Evolutionary conservation across 345 rosid genomes (phyloP).

Genomic region (Corymbia maculata): DNA sequence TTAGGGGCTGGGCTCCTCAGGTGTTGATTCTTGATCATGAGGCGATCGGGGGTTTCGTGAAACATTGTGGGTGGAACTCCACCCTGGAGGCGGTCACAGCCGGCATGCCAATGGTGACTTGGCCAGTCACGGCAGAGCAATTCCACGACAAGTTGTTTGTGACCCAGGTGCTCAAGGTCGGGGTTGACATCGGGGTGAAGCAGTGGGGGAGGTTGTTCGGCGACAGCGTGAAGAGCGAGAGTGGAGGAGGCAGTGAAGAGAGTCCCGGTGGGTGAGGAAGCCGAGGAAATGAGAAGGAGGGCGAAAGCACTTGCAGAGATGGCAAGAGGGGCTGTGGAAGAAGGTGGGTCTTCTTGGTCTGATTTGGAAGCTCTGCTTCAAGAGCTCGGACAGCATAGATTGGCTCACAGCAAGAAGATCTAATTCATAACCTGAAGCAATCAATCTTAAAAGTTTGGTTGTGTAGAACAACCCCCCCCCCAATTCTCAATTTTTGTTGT

Average conservation of each 20-base stretch:
- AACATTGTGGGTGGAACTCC: constrained; percentile 75
- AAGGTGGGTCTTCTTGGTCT: not conserved
- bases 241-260: not conserved
- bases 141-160: not conserved
- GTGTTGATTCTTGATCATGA: constrained; percentile 49
- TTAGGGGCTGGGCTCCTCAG: constrained; percentile 52
- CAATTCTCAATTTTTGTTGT: not conserved
- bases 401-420: not conserved
- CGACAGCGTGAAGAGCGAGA: not conserved
- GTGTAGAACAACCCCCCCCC: not conserved
- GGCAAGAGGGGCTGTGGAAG: not conserved
- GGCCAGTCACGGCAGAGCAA: no score
- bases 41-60: constrained; percentile 53
- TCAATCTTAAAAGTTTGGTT: not conserved
- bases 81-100: constrained; percentile 37
- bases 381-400: not conserved
- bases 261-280: not conserved
- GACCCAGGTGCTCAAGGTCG: not conserved
- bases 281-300: not conserved
- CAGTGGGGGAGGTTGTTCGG: not conserved
- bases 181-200: not conserved
- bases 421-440: not conserved
- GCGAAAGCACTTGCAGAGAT: not conserved
- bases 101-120: not conserved
- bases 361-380: not conserved